Evolutionary conservation across 768 basidiomycete genomes (phyloP).

Genomic region (Mycena maculata): DNA sequence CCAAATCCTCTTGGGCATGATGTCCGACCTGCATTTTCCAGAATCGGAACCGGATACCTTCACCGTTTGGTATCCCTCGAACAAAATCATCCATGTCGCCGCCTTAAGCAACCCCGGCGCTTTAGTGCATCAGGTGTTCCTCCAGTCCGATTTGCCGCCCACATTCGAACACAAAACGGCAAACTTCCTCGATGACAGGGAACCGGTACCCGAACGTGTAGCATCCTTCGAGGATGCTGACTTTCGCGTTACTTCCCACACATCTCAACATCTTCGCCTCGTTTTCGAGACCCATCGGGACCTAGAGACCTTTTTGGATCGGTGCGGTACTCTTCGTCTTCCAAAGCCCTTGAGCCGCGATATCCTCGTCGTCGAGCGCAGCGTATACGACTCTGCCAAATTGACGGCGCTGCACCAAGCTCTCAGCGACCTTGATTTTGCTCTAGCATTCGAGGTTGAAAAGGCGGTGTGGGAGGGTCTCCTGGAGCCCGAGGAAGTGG

Average conservation of each 20-base stretch:
- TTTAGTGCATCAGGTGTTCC: slow-evolving; percentile 39
- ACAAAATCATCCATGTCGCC: slow-evolving; percentile 38
- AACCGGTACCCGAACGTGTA: slow-evolving; percentile 21
- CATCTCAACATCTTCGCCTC: slow-evolving; percentile 44
- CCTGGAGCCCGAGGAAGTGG: slow-evolving; percentile 38
- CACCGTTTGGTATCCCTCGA: slow-evolving; percentile 38
- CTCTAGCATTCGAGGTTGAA: slow-evolving; percentile 52
- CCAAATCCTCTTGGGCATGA: no score
- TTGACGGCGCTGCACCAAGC: slow-evolving; percentile 34
- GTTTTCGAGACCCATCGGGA: slow-evolving; percentile 42
- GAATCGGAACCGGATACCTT: background rate
- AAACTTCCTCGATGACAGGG: slow-evolving; percentile 18
- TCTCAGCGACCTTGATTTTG: slow-evolving; percentile 44
- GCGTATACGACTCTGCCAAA: slow-evolving; percentile 22
- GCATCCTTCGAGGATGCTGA: slow-evolving; percentile 42
- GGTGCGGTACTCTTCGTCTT: slow-evolving; percentile 38
- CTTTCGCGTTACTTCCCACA: slow-evolving; percentile 38
- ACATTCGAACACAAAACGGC: slow-evolving; percentile 1
- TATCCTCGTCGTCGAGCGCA: slow-evolving; percentile 36
- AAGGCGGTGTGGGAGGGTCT: slow-evolving; percentile 47
- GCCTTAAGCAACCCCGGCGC: slow-evolving; percentile 21
- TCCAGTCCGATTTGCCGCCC: slow-evolving; percentile 48
- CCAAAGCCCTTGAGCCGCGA: slow-evolving; percentile 10
- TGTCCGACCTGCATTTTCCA: no score
- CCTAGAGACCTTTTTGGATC: slow-evolving; percentile 43